phyloP scores from a whole-genome alignment of 192 early-diverging fungal genomes.

The Gaertneriomyces semiglobifer region DNA sequence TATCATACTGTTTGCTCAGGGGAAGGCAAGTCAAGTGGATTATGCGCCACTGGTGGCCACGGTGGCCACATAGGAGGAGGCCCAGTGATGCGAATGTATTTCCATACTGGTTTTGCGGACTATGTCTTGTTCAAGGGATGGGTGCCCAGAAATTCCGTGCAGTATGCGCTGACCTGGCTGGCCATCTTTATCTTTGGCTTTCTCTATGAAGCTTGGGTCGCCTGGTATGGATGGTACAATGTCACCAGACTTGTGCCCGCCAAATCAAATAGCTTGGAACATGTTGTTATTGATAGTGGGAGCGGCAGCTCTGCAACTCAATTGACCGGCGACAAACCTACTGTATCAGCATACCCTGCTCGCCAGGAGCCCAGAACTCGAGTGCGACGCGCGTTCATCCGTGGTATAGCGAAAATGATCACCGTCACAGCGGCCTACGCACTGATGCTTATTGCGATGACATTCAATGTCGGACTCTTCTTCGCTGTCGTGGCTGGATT shows the following conservation, averaged over 20 bases:
- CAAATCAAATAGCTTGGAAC: no score
- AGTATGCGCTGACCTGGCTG: conserved; percentile 54
- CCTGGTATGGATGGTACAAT: conserved; percentile 38
- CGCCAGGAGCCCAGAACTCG: neutral
- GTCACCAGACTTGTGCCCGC: conserved; percentile 4
- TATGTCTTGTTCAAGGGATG: conserved; percentile 62
- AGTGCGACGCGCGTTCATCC: conserved; percentile 25
- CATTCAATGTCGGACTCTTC: conserved; percentile 61
- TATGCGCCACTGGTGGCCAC: conserved; percentile 10
- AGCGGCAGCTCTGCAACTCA: neutral
- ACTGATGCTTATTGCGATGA: conserved; percentile 64
- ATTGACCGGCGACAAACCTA: neutral
- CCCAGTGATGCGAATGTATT: conserved; percentile 64
- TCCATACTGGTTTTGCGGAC: conserved; percentile 54
- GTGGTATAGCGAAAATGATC: conserved; percentile 40
- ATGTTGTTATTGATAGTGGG: neutral
- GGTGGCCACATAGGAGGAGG: conserved; percentile 14
- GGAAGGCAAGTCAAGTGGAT: conserved; percentile 12
- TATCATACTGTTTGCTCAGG: conserved; percentile 48
- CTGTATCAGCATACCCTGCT: neutral
- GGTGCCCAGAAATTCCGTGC: conserved; percentile 49
- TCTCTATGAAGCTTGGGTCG: conserved; percentile 45
- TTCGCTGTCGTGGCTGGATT: conserved; percentile 55
- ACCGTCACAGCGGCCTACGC: conserved; percentile 46
- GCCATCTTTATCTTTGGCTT: conserved; percentile 52